Percentiles rank a stretch among this genome's conserved stretches.
These are phyloP conservation scores for Lactarius sp. DNA, from an alignment of 768 basidiomycete species.

Conservation along the genomic window DNA sequence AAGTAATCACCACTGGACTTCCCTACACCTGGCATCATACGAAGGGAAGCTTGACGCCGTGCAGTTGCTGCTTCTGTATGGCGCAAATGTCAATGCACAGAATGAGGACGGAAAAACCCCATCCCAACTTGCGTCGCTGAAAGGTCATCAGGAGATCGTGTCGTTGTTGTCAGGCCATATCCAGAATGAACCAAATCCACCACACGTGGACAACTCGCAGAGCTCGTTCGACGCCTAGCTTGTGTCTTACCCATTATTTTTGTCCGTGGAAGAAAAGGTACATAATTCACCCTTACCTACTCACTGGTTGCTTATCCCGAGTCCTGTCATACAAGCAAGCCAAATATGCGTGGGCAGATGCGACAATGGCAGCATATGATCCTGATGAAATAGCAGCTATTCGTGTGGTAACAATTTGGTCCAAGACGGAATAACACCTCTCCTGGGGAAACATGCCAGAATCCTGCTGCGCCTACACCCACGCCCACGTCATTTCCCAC, in stretches of 20 bases:
- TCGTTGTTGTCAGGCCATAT: no score
- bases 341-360: conserved; percentile 32
- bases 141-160: no score
- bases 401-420: conserved; percentile 43
- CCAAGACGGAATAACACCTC: conserved; percentile 36
- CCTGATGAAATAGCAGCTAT: conserved; percentile 28
- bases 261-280: conserved; percentile 61
- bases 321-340: conserved; percentile 35
- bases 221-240: conserved; percentile 40
- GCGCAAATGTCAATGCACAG: no score
- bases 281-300: conserved; percentile 20
- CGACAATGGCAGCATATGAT: conserved; percentile 31
- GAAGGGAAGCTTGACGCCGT: no score
- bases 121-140: no score
- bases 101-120: no score
- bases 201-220: conserved; percentile 24
- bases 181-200: neutral
- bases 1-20: no score
- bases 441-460: conserved; percentile 27
- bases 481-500: no score
- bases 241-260: conserved; percentile 35
- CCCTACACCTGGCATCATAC: no score
- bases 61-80: no score
- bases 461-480: no score
- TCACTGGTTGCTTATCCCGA: neutral